These are phyloP conservation scores for Bonia amplexicaulis DNA, from an alignment of 176 grass and related monocot species.

Conservation along the genomic window DNA sequence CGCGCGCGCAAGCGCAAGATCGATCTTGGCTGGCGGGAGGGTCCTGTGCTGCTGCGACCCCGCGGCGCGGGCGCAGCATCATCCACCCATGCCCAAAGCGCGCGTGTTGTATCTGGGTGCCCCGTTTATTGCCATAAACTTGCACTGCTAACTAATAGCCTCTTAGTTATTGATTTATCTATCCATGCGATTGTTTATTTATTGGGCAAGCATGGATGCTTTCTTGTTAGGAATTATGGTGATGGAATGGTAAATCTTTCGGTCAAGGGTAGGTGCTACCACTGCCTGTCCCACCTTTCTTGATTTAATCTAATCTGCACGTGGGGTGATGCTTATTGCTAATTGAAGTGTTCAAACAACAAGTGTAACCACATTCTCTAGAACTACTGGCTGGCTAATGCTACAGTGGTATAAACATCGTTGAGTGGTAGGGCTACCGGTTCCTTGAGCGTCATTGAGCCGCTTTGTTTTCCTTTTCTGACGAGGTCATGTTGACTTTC, in stretches of 20 bases:
- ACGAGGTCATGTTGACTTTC: not conserved
- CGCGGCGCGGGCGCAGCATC: not conserved
- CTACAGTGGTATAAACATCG: not conserved
- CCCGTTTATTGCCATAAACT: not conserved
- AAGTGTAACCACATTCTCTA: not conserved
- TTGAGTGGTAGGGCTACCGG: not conserved
- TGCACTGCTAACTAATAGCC: not conserved
- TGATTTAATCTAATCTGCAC: not conserved
- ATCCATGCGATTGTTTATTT: not conserved
- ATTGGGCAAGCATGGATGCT: not conserved
- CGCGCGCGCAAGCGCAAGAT: not conserved
- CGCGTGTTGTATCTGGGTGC: not conserved
- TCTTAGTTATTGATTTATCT: not conserved
- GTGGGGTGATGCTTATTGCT: not conserved
- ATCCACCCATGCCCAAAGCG: too few species aligned
- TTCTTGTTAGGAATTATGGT: not conserved
- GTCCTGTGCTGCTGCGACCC: not conserved
- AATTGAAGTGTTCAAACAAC: not conserved
- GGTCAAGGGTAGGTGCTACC: not conserved
- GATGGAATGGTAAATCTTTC: not conserved
- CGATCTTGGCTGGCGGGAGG: not conserved
- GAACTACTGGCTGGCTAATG: not conserved
- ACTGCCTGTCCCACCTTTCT: not conserved
- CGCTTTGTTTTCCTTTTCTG: not conserved
- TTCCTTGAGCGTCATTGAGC: not conserved